phyloP scores from a whole-genome alignment of 345 rosid genomes.

The Brassica carinata region DNA sequence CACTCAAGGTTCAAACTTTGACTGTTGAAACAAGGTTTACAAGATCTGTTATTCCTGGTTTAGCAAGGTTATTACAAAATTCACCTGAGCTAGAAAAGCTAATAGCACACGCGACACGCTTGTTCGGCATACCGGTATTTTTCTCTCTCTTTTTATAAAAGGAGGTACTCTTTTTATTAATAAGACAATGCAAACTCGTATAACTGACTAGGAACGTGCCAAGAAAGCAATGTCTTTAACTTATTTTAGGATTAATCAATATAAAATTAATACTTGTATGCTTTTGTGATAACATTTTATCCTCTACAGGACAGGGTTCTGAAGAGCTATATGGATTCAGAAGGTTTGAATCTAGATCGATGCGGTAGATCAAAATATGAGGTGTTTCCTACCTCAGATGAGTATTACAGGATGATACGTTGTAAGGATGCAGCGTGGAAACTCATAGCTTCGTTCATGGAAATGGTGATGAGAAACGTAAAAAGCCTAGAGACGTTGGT shows the following conservation, averaged over 20 bases:
- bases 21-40: background rate
- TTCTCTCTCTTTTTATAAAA: too few relatives aligned
- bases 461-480: conserved; percentile 1
- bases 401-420: background rate
- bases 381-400: background rate
- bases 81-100: conserved; percentile 33
- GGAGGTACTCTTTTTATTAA: background rate
- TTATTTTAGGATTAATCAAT: background rate
- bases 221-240: background rate
- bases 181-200: background rate
- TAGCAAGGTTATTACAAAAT: conserved; percentile 20
- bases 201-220: background rate
- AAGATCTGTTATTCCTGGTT: conserved; percentile 23
- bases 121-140: background rate
- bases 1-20: conserved; percentile 8
- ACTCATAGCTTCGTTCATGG: conserved; percentile 4
- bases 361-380: background rate
- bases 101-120: background rate
- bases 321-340: background rate
- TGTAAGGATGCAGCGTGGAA: background rate
- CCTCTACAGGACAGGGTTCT: background rate
- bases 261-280: background rate
- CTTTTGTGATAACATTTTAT: background rate
- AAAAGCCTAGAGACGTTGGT: background rate
- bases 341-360: too few relatives aligned